A percentile compares a stretch with the other conserved stretches of the same genome.
Evolutionary conservation across 768 basidiomycete species (phyloP).

Genomic region (Neoboletus magnificus): DNA sequence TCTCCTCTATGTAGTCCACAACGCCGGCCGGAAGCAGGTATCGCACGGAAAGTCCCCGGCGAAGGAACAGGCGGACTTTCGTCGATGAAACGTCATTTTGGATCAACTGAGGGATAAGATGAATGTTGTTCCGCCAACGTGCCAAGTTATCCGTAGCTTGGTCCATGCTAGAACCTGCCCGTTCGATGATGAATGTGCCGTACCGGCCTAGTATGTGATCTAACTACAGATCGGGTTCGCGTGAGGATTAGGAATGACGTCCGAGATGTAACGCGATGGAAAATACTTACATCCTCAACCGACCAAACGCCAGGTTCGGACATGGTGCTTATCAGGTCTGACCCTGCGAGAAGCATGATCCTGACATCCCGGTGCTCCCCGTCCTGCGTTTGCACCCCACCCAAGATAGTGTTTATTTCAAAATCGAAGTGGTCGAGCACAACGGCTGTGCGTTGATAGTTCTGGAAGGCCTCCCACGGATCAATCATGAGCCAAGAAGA

Average conservation of each 20-base stretch:
- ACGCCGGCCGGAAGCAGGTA: conserved; percentile 91
- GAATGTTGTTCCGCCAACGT: conserved; percentile 79
- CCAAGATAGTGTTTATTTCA: conserved; percentile 83
- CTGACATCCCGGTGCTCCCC: conserved; percentile 74
- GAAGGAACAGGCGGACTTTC: conserved; percentile 79
- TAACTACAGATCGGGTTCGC: conserved; percentile 49
- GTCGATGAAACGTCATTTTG: conserved; percentile 98
- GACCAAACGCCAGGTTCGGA: conserved; percentile 98
- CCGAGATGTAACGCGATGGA: background rate
- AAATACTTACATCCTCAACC: conserved; percentile 76
- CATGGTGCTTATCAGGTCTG: conserved; percentile 96
- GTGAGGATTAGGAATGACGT: conserved; percentile 13
- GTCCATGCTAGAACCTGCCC: conserved; percentile 89
- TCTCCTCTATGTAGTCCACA: conserved; percentile 89
- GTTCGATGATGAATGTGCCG: conserved; percentile 92
- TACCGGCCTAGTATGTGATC: conserved; percentile 95
- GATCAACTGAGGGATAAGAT: conserved; percentile 90
- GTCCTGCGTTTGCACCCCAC: conserved; percentile 72
- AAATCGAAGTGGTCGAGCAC: conserved; percentile 97
- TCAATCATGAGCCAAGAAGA: conserved; percentile 97
- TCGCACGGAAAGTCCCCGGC: conserved; percentile 76
- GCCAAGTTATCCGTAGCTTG: conserved; percentile 74
- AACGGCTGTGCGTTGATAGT: conserved; percentile 93
- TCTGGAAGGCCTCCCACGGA: conserved; percentile 94
- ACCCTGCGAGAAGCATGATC: conserved; percentile 95